Percentiles rank a stretch among this genome's conserved stretches.
Conservation (phyloP, 2,329 filamentous ascomycete species). For the Nigrospora sphaerica region DNA sequence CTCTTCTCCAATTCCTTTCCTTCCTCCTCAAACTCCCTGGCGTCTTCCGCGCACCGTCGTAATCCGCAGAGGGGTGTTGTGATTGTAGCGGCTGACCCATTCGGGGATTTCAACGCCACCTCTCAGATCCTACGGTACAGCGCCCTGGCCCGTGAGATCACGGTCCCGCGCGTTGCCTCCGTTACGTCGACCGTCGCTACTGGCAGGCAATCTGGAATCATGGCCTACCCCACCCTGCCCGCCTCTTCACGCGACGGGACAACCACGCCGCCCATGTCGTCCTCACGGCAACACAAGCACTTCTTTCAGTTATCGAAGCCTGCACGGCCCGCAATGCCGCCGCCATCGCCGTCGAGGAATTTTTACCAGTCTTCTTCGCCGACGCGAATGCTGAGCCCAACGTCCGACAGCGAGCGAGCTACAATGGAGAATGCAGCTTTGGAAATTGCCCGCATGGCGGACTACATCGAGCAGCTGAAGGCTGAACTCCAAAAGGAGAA, state of each 20-base stretch:
- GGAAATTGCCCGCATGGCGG: constrained; percentile 72
- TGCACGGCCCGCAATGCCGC: constrained; percentile 25
- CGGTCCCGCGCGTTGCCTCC: constrained; percentile 81
- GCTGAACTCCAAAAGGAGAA: constrained; percentile 64
- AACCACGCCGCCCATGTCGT: constrained; percentile 17
- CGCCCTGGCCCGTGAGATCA: constrained; percentile 85
- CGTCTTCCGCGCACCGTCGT: constrained; percentile 37
- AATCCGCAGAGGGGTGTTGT: constrained; percentile 85
- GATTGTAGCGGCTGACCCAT: constrained; percentile 90
- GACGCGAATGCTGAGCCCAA: constrained; percentile 26
- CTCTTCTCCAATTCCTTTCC: constrained; percentile 85
- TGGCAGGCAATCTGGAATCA: constrained; percentile 13
- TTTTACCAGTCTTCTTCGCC: neutral
- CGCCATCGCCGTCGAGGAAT: constrained; percentile 18
- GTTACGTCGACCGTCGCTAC: constrained; percentile 64
- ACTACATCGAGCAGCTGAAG: constrained; percentile 70
- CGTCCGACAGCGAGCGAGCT: constrained; percentile 44
- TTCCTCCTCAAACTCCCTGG: constrained; percentile 43
- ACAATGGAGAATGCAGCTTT: constrained; percentile 78
- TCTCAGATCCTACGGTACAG: constrained; percentile 94
- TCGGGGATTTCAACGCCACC: constrained; percentile 93
- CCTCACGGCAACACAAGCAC: constrained; percentile 28
- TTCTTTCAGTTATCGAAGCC: constrained; percentile 31
- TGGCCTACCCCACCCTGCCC: constrained; percentile 7
- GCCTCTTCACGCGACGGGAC: constrained; percentile 10